These are phyloP conservation scores for Fraxinus anomala DNA, from an alignment of 257 asterid species.

Conservation along the genomic window DNA sequence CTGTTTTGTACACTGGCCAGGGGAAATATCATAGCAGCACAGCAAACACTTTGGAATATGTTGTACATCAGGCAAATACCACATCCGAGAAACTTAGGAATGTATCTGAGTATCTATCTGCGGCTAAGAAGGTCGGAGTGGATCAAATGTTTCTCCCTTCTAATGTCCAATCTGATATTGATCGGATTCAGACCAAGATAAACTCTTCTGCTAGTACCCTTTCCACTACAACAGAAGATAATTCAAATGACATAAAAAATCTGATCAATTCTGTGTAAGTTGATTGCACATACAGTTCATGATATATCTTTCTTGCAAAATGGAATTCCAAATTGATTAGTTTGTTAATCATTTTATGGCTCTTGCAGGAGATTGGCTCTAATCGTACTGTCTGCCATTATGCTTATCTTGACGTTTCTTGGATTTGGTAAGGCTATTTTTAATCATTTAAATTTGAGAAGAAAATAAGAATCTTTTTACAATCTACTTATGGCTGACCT, in stretches of 20 bases:
- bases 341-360: background rate
- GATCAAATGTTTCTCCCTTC: conserved; percentile 64
- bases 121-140: conserved; percentile 51
- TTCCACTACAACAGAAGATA: conserved; percentile 54
- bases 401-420: conserved; percentile 80
- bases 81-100: conserved; percentile 42
- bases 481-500: conserved; percentile 9
- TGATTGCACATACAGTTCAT: background rate
- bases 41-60: conserved; percentile 42
- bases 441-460: conserved; percentile 3
- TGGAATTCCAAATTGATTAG: conserved; percentile 2
- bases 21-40: conserved; percentile 53
- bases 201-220: conserved; percentile 76
- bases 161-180: conserved; percentile 74
- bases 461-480: background rate
- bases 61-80: conserved; percentile 46
- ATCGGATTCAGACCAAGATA: conserved; percentile 61
- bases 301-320: background rate
- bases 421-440: conserved; percentile 68
- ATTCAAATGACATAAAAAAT: conserved; percentile 57
- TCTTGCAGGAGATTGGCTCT: conserved; percentile 88
- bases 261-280: conserved; percentile 67
- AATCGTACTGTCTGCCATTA: conserved; percentile 77
- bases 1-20: conserved; percentile 50
- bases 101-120: conserved; percentile 53